These are phyloP conservation scores for Boeremia exigua DNA, from an alignment of 2,329 filamentous ascomycete species.

Conservation along the genomic window DNA sequence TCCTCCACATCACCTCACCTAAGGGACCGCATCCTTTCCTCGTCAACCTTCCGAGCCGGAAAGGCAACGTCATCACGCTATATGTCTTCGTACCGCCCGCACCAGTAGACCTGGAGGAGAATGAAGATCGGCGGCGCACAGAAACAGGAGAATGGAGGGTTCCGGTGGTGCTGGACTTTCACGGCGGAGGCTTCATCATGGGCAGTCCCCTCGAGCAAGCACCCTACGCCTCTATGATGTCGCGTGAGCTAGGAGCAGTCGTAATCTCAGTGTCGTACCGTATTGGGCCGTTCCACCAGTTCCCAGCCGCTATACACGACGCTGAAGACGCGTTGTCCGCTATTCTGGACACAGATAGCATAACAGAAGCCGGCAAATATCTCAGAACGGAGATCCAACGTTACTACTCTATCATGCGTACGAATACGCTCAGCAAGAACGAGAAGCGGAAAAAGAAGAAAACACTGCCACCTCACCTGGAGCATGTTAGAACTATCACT, in stretches of 20 bases:
- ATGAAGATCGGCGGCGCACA: conserved; percentile 24
- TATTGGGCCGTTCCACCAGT: conserved; percentile 55
- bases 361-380: conserved; percentile 40
- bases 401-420: conserved; percentile 38
- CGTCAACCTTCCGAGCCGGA: conserved; percentile 49
- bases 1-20: conserved; percentile 48
- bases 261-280: conserved; percentile 58
- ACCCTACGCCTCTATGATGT: conserved; percentile 56
- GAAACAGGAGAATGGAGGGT: conserved; percentile 42
- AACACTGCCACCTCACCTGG: conserved; percentile 18
- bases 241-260: conserved; percentile 50
- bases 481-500: conserved; percentile 32
- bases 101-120: conserved; percentile 36
- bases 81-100: conserved; percentile 52
- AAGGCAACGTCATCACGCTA: conserved; percentile 46
- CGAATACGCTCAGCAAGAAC: conserved; percentile 20
- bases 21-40: conserved; percentile 52
- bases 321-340: conserved; percentile 55
- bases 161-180: conserved; percentile 52
- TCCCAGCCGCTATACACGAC: conserved; percentile 56
- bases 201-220: conserved; percentile 54
- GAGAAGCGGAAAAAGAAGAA: conserved; percentile 25
- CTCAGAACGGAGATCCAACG: conserved; percentile 45
- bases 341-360: conserved; percentile 47
- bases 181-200: conserved; percentile 54